These are phyloP conservation scores for Globisporangium nagaii DNA, from an alignment of 352 stramenopile genomes.

Conservation along the genomic window DNA sequence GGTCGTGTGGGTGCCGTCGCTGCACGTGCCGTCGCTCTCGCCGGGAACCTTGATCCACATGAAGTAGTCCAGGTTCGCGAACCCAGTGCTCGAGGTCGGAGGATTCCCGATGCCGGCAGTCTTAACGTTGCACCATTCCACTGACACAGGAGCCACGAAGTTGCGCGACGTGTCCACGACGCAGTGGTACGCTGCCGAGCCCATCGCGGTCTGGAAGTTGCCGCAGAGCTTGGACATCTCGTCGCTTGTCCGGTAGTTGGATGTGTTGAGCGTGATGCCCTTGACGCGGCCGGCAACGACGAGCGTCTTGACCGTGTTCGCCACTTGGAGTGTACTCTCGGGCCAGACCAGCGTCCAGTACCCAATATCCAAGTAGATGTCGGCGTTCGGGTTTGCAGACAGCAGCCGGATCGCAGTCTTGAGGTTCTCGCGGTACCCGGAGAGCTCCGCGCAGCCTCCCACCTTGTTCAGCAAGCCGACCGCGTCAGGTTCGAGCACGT, in stretches of 20 bases:
- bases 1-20: slow-evolving; percentile 17
- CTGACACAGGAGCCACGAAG: slow-evolving; percentile 12
- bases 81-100: slow-evolving; percentile 37
- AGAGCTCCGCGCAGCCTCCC: too few relatives aligned
- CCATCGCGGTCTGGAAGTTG: slow-evolving; percentile 52
- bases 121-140: slow-evolving; percentile 55
- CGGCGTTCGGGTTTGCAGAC: slow-evolving; percentile 47
- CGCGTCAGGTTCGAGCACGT: slow-evolving; percentile 63
- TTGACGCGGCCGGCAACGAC: slow-evolving; percentile 25
- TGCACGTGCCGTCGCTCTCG: slow-evolving; percentile 64
- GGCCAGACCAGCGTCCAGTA: slow-evolving; percentile 38
- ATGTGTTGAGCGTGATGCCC: slow-evolving; percentile 67
- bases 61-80: slow-evolving; percentile 59
- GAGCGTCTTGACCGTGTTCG: slow-evolving; percentile 30
- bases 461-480: slow-evolving; percentile 40
- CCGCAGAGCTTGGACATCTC: slow-evolving; percentile 42
- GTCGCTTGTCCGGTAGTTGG: slow-evolving; percentile 60
- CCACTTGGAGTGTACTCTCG: slow-evolving; percentile 10
- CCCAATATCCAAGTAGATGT: slow-evolving; percentile 56
- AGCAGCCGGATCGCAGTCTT: slow-evolving; percentile 39
- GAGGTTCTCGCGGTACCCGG: slow-evolving; percentile 49
- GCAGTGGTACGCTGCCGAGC: slow-evolving; percentile 34
- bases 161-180: slow-evolving; percentile 65
- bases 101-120: slow-evolving; percentile 35
- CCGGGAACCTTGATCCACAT: slow-evolving; percentile 68